A percentile compares a stretch with the other conserved stretches of the same genome.
phyloP scores from a whole-genome alignment of 2,329 filamentous ascomycete genomes.

The Claviceps sp. region DNA sequence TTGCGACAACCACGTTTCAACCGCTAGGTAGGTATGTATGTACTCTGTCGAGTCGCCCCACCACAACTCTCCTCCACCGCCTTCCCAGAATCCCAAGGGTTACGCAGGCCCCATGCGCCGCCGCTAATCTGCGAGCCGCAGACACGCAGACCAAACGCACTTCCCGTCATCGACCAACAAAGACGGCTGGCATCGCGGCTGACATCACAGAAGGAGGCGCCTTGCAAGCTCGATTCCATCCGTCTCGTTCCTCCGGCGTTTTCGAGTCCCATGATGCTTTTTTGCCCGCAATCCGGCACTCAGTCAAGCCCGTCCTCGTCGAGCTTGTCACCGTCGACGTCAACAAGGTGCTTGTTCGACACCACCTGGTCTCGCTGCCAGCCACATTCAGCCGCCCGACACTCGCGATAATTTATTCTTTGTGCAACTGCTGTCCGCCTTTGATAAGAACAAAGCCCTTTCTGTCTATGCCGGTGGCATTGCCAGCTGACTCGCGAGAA shows the following conservation, averaged over 20 bases:
- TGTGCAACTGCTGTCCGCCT: neutral
- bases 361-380: neutral
- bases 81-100: neutral
- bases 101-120: neutral
- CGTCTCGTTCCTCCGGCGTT: neutral
- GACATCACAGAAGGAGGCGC: neutral
- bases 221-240: neutral
- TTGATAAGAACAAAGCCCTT: neutral
- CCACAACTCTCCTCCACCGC: neutral
- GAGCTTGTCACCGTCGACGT: neutral
- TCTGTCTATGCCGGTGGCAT: neutral
- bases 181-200: neutral
- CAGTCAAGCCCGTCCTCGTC: neutral
- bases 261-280: neutral
- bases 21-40: no score
- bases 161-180: neutral
- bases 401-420: neutral
- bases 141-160: neutral
- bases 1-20: neutral
- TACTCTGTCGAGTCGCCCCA: neutral
- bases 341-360: neutral
- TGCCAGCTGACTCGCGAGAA: neutral
- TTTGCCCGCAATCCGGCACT: neutral
- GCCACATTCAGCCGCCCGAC: neutral
- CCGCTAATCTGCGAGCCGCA: neutral